Percentiles rank a stretch among this genome's conserved stretches.
Evolutionary conservation across 2,329 filamentous ascomycete genomes (phyloP).

Genomic region (Lecanicillium sp.): DNA sequence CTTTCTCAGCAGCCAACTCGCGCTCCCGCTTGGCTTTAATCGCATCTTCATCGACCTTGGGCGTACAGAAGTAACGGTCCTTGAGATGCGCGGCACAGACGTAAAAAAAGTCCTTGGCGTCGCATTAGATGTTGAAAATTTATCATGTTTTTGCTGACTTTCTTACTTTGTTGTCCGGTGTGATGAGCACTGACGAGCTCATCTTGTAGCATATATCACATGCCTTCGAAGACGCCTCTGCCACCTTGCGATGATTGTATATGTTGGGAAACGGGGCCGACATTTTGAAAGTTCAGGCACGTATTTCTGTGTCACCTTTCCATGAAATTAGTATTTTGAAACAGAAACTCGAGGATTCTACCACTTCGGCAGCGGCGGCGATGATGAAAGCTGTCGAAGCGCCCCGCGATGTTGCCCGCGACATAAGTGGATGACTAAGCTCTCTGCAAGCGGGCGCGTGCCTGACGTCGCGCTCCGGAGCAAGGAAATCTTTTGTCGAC

Average conservation of each 20-base stretch:
- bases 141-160: background rate
- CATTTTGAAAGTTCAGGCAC: constrained; percentile 26
- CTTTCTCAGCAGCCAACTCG: constrained; percentile 57
- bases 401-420: background rate
- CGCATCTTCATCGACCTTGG: constrained; percentile 64
- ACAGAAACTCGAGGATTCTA: background rate
- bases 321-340: background rate
- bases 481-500: background rate
- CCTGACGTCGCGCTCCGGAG: constrained; percentile 10
- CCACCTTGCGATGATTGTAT: constrained; percentile 81
- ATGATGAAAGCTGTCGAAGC: background rate
- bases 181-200: constrained; percentile 79
- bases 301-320: background rate
- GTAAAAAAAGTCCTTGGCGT: constrained; percentile 75
- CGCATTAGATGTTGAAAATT: background rate
- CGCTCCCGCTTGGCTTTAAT: constrained; percentile 55
- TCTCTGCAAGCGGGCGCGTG: background rate
- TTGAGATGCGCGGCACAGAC: constrained; percentile 78
- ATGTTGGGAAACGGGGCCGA: constrained; percentile 60
- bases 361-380: background rate
- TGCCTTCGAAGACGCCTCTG: constrained; percentile 72
- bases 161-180: constrained; percentile 75
- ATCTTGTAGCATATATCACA: constrained; percentile 93
- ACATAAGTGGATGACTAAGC: constrained; percentile 9
- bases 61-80: constrained; percentile 73